Conservation (phyloP, 176 grass and related monocot species). For the Rhynchospora breviuscula region DNA sequence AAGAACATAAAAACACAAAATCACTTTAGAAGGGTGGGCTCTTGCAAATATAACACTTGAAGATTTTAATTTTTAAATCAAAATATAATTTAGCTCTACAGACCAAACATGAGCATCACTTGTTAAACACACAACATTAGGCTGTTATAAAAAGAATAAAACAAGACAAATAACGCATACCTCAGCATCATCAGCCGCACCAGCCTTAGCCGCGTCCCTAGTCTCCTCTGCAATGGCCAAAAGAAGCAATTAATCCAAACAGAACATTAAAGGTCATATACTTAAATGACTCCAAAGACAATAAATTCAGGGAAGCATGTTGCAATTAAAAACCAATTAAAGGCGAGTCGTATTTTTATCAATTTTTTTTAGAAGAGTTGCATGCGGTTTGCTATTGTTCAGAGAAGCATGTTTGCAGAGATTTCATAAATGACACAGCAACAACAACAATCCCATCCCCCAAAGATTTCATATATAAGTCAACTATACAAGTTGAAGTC, state of each 20-base stretch:
- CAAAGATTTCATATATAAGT: no score
- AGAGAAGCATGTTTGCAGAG: not conserved
- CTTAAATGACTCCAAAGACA: not conserved
- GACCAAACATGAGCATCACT: not conserved
- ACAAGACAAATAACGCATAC: not conserved
- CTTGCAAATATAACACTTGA: not conserved
- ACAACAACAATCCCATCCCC: no score
- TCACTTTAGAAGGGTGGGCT: not conserved
- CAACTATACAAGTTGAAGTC: no score
- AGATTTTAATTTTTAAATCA: not conserved
- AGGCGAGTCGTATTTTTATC: not conserved
- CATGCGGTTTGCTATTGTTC: not conserved
- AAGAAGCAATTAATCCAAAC: not conserved
- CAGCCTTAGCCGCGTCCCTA: slow-evolving; percentile 5
- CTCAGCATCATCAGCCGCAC: slow-evolving; percentile 19
- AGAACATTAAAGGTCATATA: not conserved
- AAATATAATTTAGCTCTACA: not conserved
- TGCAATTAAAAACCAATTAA: not conserved
- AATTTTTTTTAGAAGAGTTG: not conserved
- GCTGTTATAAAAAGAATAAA: not conserved
- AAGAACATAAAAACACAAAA: not conserved
- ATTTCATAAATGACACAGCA: not conserved
- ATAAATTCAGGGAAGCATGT: not conserved
- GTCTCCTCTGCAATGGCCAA: slow-evolving; percentile 15
- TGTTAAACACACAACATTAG: not conserved